phyloP scores from a whole-genome alignment of 1,284 basidiomycete species.

The Rhodotorula sp. region DNA sequence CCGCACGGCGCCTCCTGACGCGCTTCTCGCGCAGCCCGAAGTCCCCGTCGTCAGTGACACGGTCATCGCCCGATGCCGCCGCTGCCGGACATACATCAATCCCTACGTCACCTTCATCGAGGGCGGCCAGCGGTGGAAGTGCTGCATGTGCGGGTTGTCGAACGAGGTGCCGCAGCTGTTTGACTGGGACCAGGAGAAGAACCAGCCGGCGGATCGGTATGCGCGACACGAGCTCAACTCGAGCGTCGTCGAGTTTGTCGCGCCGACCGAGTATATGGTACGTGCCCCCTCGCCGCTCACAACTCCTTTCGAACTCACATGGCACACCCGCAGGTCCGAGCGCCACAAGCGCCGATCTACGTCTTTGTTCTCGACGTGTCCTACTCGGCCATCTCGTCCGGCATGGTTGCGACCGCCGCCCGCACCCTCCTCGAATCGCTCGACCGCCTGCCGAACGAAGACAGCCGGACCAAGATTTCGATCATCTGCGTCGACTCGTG shows the following conservation, averaged over 20 bases:
- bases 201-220: constrained; percentile 95
- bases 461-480: constrained; percentile 85
- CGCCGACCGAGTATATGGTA: constrained; percentile 98
- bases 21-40: constrained; percentile 53
- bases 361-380: constrained; percentile 97
- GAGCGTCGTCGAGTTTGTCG: constrained; percentile 91
- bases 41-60: constrained; percentile 90
- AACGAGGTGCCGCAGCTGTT: constrained; percentile 99
- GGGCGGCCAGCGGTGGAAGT: constrained; percentile 97
- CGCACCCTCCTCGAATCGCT: constrained; percentile 92
- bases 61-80: constrained; percentile 93
- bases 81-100: constrained; percentile 98
- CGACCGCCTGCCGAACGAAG: constrained; percentile 92
- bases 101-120: constrained; percentile 99
- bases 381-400: constrained; percentile 84
- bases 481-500: constrained; percentile 91
- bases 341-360: constrained; percentile 95
- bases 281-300: constrained; percentile 5
- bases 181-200: constrained; percentile 93
- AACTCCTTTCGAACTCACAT: not conserved
- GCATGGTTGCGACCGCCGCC: constrained; percentile 97
- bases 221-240: constrained; percentile 88
- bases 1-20: not conserved
- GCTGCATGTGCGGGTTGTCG: constrained; percentile 97
- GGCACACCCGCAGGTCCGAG: constrained; percentile 60